Evolutionary conservation across 371 early-diverging fungal genomes (phyloP), one percentile per base, ranked within the genome.

Genomic region (Mortierella sp.): DNA sequence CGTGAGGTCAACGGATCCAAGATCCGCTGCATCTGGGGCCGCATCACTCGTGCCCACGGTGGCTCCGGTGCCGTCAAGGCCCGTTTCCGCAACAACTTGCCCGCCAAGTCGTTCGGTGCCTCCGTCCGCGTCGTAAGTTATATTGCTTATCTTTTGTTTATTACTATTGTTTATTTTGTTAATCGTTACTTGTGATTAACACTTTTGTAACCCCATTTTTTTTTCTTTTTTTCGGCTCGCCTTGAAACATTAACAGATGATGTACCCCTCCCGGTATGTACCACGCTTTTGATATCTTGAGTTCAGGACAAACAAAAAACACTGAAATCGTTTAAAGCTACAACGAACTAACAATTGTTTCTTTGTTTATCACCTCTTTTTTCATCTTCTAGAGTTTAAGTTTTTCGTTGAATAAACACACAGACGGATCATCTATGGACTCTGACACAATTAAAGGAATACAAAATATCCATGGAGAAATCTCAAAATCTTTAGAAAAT

Each of bases 1-100:
- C 91, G 92, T 72, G 92, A 93, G 74, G 91, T 93, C 75, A 94
- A 97, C 89, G 98, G 97, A 78, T 91, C 94, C 88, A 93, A 94
- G 88, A 89, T 96, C 89, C 94, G 98, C 85, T 95, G 94, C 86
- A 96, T 98, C 91, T 99, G 98, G 98, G 99, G 99, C 79, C 93
- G 95, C 76, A 89, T 98, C 87, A 94, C 96, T 80, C 94, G 98
- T 80, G 73, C 94, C 84, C 99, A 99, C 89, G 99, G 98, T 78
- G 97, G 93, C 88, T 93, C 93, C 75, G 99, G 99, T 81, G 95
- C 94, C 68, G 99, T 98, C 79, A 93, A 96, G 87, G 99, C 98
- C 79, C 95, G 94, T 88, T 99, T 98, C 95, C 90, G 93, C 88
- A 91, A 90, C 88, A 97, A 97, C 95, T 92, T 99, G 84, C 98